Conservation (phyloP, 2,329 filamentous ascomycete genomes). For the Ophiobolus disseminans region DNA sequence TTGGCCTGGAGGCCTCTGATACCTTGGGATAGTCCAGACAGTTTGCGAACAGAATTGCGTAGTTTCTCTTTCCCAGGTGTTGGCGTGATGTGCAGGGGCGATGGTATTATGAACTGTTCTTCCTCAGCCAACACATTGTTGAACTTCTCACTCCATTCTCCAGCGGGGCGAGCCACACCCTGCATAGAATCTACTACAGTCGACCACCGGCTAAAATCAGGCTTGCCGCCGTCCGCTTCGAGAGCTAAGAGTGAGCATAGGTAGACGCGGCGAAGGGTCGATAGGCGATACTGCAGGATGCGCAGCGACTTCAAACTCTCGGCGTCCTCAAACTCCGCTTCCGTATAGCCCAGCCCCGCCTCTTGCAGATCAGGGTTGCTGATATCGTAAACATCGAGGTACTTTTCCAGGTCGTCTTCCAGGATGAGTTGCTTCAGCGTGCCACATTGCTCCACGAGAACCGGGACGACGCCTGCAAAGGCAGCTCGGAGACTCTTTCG, state of each 20-base stretch:
- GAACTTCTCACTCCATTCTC: constrained; percentile 69
- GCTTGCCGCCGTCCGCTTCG: constrained; percentile 78
- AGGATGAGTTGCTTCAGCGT: constrained; percentile 76
- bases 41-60: constrained; percentile 84
- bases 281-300: constrained; percentile 70
- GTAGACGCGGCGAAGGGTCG: constrained; percentile 81
- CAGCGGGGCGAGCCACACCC: constrained; percentile 67
- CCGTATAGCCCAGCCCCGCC: constrained; percentile 61
- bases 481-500: constrained; percentile 76
- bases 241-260: constrained; percentile 89
- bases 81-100: constrained; percentile 64
- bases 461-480: constrained; percentile 72
- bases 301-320: constrained; percentile 82
- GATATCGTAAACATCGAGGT: constrained; percentile 74
- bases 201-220: constrained; percentile 80
- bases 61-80: constrained; percentile 82
- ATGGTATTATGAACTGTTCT: constrained; percentile 65
- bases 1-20: constrained; percentile 94
- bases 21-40: constrained; percentile 86
- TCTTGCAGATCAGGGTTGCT: constrained; percentile 56
- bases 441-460: constrained; percentile 73
- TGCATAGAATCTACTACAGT: constrained; percentile 78
- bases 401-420: constrained; percentile 84
- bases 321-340: constrained; percentile 74
- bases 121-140: constrained; percentile 77